These are phyloP conservation scores for Cenchrus americanus DNA, from an alignment of 176 grass and related monocot genomes.

Conservation along the genomic window DNA sequence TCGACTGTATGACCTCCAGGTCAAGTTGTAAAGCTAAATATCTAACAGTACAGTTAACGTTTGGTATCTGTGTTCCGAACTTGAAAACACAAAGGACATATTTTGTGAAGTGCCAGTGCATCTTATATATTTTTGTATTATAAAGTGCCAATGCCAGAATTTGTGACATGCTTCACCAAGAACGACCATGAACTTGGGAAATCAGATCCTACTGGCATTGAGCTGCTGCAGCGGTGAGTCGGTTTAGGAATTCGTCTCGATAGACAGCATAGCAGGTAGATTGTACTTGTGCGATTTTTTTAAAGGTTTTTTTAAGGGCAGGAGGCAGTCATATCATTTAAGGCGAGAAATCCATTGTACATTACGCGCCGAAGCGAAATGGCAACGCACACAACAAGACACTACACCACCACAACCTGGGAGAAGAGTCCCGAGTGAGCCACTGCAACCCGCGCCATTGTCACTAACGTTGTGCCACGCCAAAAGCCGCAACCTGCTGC, in stretches of 20 bases:
- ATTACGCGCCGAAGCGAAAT: no score
- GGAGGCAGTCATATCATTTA: no score
- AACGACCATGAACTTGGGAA: no score
- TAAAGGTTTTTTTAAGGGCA: no score
- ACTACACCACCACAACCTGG: no score
- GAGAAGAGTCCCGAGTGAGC: no score
- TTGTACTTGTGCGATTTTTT: background rate
- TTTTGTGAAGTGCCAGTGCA: background rate
- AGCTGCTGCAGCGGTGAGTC: background rate
- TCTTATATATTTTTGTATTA: background rate
- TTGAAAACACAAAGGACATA: background rate
- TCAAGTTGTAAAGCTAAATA: constrained; percentile 8
- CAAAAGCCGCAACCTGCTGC: no score
- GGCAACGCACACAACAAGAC: no score
- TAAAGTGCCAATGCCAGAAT: background rate
- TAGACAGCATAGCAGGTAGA: background rate
- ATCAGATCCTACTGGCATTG: background rate
- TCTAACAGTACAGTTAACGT: background rate
- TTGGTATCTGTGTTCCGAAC: background rate
- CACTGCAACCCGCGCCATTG: no score
- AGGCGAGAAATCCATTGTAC: no score
- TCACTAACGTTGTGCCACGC: no score
- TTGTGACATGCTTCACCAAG: background rate
- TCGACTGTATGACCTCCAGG: background rate
- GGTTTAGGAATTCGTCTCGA: background rate